Evolutionary conservation across 2,329 filamentous ascomycete genomes (phyloP).

Genomic region (Colletotrichum salicis): DNA sequence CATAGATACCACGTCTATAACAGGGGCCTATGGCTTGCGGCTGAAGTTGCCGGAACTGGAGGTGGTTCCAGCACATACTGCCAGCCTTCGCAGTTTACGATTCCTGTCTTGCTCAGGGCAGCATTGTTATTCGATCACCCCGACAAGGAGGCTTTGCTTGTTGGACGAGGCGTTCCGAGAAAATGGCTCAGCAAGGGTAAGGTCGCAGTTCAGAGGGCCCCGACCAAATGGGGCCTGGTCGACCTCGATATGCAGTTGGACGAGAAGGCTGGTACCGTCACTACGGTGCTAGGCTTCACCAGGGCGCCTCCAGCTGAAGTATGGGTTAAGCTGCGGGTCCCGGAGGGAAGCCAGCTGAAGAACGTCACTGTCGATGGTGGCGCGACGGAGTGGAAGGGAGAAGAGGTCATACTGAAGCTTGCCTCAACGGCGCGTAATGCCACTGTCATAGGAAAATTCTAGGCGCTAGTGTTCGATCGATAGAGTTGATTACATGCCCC

Average conservation of each 20-base stretch:
- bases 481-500: no score
- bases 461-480: neutral
- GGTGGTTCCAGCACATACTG: constrained; percentile 23
- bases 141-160: constrained; percentile 1
- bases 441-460: constrained; percentile 3
- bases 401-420: neutral
- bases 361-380: neutral
- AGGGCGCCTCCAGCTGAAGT: constrained; percentile 7
- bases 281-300: neutral
- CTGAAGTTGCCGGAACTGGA: constrained; percentile 10
- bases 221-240: constrained; percentile 2
- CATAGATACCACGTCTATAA: constrained; percentile 5
- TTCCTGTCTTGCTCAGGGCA: neutral
- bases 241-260: constrained; percentile 13
- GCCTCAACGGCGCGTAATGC: neutral
- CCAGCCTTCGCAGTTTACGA: constrained; percentile 5
- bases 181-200: constrained; percentile 2
- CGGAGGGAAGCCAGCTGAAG: constrained; percentile 1
- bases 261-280: neutral
- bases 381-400: neutral
- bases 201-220: neutral
- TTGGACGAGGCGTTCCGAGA: constrained; percentile 5
- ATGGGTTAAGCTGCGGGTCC: constrained; percentile 6
- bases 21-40: neutral
- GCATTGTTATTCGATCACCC: constrained; percentile 14